Conservation (phyloP, 2,329 filamentous ascomycete genomes). For the Dryadomyces quercivorus region DNA sequence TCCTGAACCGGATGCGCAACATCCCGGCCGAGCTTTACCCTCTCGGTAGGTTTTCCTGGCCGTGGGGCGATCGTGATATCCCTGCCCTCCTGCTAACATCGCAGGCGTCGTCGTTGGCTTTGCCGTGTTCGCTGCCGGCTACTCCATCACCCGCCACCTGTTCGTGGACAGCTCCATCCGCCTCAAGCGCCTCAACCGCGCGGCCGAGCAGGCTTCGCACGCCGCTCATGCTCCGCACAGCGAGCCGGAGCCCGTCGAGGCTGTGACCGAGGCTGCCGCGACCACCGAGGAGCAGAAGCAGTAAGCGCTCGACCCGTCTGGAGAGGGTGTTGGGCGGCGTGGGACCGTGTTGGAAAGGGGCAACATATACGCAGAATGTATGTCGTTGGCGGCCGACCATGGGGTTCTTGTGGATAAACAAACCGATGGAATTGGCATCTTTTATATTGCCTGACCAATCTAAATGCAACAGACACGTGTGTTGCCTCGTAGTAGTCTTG, state of each 20-base stretch:
- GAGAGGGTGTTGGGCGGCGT: neutral
- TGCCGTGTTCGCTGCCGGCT: constrained; percentile 67
- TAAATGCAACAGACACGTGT: neutral
- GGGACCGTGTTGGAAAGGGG: neutral
- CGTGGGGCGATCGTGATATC: neutral
- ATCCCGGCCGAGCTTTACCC: constrained; percentile 91
- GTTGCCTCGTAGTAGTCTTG: neutral
- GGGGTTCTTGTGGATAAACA: neutral
- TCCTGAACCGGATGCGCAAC: constrained; percentile 76
- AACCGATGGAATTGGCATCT: neutral
- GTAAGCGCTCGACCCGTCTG: neutral
- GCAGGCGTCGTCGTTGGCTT: constrained; percentile 77
- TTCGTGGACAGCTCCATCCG: constrained; percentile 84
- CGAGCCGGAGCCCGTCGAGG: neutral
- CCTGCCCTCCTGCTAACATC: neutral
- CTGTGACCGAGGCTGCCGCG: constrained; percentile 8
- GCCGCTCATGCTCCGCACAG: constrained; percentile 17
- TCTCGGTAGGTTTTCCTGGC: constrained; percentile 54
- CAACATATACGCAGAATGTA: neutral
- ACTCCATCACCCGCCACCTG: constrained; percentile 76
- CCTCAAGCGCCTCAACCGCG: constrained; percentile 58
- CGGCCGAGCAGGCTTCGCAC: constrained; percentile 26
- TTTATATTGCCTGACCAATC: neutral
- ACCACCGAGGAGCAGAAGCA: constrained; percentile 1
- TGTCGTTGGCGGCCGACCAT: neutral